Evolutionary conservation across 805 yeast genomes (phyloP).

Genomic region (Candida berthetii): DNA sequence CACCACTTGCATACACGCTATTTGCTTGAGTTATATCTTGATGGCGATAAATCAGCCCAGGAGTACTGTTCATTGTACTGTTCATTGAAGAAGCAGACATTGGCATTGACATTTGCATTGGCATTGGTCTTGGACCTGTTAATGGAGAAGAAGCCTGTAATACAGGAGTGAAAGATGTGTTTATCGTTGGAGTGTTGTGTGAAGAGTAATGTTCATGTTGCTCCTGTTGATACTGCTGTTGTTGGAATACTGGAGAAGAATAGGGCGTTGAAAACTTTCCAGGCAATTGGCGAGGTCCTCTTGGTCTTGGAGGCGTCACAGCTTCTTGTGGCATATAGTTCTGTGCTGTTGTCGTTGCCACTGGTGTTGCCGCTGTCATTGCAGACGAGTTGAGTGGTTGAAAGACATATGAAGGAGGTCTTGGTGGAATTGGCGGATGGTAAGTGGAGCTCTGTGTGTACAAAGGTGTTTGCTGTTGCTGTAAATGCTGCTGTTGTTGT

Average conservation of each 20-base stretch:
- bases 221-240: background rate
- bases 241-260: background rate
- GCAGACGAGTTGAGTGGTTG: background rate
- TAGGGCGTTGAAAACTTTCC: background rate
- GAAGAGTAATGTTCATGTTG: background rate
- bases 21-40: background rate
- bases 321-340: background rate
- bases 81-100: background rate
- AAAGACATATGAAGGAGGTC: background rate
- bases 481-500: background rate
- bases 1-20: background rate
- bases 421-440: background rate
- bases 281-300: background rate
- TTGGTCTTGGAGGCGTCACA: background rate
- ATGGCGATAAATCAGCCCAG: background rate
- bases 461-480: background rate
- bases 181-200: background rate
- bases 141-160: background rate
- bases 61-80: background rate
- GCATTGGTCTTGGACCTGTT: background rate
- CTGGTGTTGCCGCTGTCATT: background rate
- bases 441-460: background rate
- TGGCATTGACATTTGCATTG: background rate
- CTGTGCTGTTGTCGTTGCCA: background rate
- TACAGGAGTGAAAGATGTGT: too few species aligned